Evolutionary conservation across 2,329 filamentous ascomycete genomes (phyloP).

Genomic region (Alternaria dauci): DNA sequence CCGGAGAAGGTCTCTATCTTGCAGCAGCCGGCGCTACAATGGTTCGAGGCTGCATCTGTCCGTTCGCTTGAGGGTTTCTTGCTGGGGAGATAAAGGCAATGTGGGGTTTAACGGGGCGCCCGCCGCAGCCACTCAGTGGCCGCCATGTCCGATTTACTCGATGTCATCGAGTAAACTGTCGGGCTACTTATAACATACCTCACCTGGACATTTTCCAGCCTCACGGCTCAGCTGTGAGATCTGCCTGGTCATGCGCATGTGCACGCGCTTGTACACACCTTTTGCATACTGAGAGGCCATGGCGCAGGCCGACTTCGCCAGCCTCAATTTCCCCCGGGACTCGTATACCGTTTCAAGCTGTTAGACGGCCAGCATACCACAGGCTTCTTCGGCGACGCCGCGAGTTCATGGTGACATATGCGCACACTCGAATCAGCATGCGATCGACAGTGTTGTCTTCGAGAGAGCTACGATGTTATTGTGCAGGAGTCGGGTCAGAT

Average conservation of each 20-base stretch:
- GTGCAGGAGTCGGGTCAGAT: neutral
- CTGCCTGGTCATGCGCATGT: neutral
- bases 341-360: slow-evolving; percentile 1
- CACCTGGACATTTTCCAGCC: slow-evolving; percentile 10
- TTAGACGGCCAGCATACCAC: neutral
- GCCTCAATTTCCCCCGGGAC: neutral
- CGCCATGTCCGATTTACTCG: slow-evolving; percentile 33
- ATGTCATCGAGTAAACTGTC: slow-evolving; percentile 41
- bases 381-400: neutral
- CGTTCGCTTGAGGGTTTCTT: slow-evolving; percentile 18
- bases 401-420: neutral
- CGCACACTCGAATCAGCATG: neutral
- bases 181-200: slow-evolving; percentile 24
- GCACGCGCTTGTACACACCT: slow-evolving; percentile 5
- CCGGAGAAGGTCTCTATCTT: slow-evolving; percentile 34
- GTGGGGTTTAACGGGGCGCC: slow-evolving; percentile 30
- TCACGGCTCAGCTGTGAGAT: slow-evolving; percentile 6
- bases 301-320: slow-evolving; percentile 3
- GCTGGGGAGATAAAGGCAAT: slow-evolving; percentile 32
- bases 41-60: slow-evolving; percentile 23
- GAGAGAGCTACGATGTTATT: neutral
- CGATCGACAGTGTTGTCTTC: neutral
- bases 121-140: slow-evolving; percentile 25
- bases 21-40: slow-evolving; percentile 14
- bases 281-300: neutral